Base-by-base conservation (phyloP, 1,139 yeast species). In the Kodamaea fungicola region DNA sequence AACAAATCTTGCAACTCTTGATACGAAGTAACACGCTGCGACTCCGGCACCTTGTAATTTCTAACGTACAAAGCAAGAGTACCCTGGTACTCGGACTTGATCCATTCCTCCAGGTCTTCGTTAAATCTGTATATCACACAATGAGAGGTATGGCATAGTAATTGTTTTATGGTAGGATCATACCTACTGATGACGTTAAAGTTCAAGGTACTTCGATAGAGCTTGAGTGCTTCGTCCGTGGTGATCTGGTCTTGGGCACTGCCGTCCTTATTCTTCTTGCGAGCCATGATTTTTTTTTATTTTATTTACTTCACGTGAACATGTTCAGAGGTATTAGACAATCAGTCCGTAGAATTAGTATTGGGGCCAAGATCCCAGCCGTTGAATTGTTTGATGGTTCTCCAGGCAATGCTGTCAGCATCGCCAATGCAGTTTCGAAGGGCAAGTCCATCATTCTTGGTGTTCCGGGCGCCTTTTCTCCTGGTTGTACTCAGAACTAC, bases 401-500 rank as follows among this genome's bases (percentile, higher is more conserved):
- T 23, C 95, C 95, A 34, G 84, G 85, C 28, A 78, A 80, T 52
- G 60, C 63, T 16, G 71, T 84, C 45, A 71, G 80, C 54, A 65
- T 86, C 40, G 76, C 83, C 12, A 71, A 75, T 31, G 80, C 77
- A 50, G 68, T 78, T 26, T 59, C 64, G 12, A 38, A 47, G 19
- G 80, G 82, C 31, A 82, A 79, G 55, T 65, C 78, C 30, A 57
- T 88, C 29, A 63, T 88, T 38, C 74, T 88, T 34, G 95, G 95
- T 37, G 87, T 88, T 31, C 96, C 96, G 32, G 96, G 96, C 13
- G 96, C 96, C 1, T 88, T 83, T 55, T 83, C 95, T 2, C 90
- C 95, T 32, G 94, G 88, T 1, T 88, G 96, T 60, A 73, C 90
- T 24, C 78, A 82, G 13, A 61, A 75, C 24, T 95, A 86, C 55